Conservation (phyloP, 257 asterid genomes). For the Scutellaria barbata region DNA sequence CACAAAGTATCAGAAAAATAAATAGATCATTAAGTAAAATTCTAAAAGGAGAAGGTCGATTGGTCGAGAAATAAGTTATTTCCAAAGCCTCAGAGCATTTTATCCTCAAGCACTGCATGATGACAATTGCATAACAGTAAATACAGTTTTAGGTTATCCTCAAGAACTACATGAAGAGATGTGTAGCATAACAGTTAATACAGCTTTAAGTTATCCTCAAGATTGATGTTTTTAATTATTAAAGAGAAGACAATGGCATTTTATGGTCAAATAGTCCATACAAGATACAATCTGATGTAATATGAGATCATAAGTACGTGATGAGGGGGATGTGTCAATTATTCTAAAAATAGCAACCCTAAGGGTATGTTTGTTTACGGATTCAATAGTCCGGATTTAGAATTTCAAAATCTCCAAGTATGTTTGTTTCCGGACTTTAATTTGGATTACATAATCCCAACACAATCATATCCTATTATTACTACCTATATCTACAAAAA, state of each 20-base stretch:
- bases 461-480: too few relatives aligned
- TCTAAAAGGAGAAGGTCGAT: conserved; percentile 3
- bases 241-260: conserved; percentile 5
- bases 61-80: not conserved
- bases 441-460: too few relatives aligned
- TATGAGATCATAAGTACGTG: conserved; percentile 18
- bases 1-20: not conserved
- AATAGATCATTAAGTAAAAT: conserved; percentile 1
- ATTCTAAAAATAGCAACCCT: conserved; percentile 6
- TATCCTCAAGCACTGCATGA: not conserved
- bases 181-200: not conserved
- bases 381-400: too few relatives aligned
- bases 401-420: too few relatives aligned
- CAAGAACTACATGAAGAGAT: not conserved
- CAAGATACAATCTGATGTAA: conserved; percentile 9
- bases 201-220: not conserved
- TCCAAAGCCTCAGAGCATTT: not conserved
- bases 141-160: not conserved
- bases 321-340: not conserved
- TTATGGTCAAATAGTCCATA: not conserved
- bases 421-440: too few relatives aligned
- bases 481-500: too few relatives aligned
- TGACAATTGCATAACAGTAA: not conserved
- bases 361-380: too few relatives aligned
- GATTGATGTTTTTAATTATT: not conserved